Conservation (phyloP, 2,329 filamentous ascomycete genomes). For the Stachybotrys chartarum region DNA sequence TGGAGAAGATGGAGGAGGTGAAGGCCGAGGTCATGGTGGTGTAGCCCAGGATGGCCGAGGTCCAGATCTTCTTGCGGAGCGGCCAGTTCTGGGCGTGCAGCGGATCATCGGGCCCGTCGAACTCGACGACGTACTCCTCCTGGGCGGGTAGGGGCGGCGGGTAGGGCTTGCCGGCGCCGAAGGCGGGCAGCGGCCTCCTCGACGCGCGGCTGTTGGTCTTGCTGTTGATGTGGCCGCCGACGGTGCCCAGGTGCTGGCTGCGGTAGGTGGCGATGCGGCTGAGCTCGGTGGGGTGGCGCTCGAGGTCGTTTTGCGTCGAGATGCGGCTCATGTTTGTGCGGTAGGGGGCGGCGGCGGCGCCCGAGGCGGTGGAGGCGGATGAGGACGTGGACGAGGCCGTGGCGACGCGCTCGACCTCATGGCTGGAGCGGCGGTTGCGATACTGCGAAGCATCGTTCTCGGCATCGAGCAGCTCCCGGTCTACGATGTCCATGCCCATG, state of each 20-base stretch:
- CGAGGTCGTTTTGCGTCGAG: conserved; percentile 60
- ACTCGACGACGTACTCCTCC: conserved; percentile 78
- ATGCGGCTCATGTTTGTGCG: conserved; percentile 45
- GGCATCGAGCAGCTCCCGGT: conserved; percentile 44
- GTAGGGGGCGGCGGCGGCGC: conserved; percentile 5
- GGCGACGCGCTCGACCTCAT: conserved; percentile 54
- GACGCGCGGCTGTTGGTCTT: conserved; percentile 39
- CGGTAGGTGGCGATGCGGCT: conserved; percentile 64
- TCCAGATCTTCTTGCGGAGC: conserved; percentile 65
- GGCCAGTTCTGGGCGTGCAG: conserved; percentile 86
- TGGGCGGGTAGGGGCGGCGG: conserved; percentile 62
- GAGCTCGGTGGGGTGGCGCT: conserved; percentile 61
- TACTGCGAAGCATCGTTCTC: conserved; percentile 47
- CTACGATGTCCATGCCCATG: conserved; percentile 43
- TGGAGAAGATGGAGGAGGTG: conserved; percentile 67
- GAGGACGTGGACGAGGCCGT: conserved; percentile 45
- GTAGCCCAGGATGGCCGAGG: conserved; percentile 62
- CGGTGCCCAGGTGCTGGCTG: conserved; percentile 65
- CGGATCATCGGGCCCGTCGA: conserved; percentile 76
- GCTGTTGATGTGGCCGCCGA: conserved; percentile 43
- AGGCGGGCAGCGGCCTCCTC: conserved; percentile 55
- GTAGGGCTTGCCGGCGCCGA: conserved; percentile 68
- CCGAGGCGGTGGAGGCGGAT: conserved; percentile 35
- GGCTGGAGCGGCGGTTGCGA: conserved; percentile 33
- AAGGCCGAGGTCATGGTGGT: conserved; percentile 68